Percentiles rank a stretch among this genome's conserved stretches.
Conservation (phyloP, 176 grass and related monocot genomes). For the Zoysia pacifica region DNA sequence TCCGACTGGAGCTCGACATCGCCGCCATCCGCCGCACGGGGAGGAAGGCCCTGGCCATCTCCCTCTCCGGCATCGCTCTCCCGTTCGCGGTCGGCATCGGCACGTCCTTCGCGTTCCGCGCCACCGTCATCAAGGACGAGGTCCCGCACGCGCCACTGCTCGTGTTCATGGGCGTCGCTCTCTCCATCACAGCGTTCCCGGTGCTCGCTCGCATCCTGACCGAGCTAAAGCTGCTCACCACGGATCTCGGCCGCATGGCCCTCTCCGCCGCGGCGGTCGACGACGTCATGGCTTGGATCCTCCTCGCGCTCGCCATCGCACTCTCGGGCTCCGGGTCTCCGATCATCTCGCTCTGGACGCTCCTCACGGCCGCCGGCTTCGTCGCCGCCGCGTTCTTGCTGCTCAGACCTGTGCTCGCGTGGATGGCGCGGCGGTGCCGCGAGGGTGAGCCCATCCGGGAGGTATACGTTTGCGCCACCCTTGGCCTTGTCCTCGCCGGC, state of each 20-base stretch:
- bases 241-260: conserved; percentile 65
- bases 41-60: conserved; percentile 50
- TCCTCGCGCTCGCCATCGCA: conserved; percentile 65
- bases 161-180: conserved; percentile 82
- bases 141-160: conserved; percentile 39
- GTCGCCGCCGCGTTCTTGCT: conserved; percentile 28
- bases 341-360: conserved; percentile 61
- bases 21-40: conserved; percentile 63
- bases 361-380: conserved; percentile 54
- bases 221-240: conserved; percentile 76
- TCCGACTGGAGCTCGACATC: conserved; percentile 76
- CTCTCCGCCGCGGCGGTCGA: conserved; percentile 67
- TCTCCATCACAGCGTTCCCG: conserved; percentile 82
- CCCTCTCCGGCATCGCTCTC: conserved; percentile 50
- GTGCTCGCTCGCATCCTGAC: conserved; percentile 73
- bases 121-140: conserved; percentile 37
- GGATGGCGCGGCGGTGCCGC: conserved; percentile 50
- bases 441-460: conserved; percentile 63
- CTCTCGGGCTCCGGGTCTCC: conserved; percentile 58
- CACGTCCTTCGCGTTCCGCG: conserved; percentile 54
- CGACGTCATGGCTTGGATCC: conserved; percentile 69
- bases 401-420: conserved; percentile 40
- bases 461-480: conserved; percentile 61
- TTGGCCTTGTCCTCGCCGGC: conserved; percentile 56
- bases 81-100: conserved; percentile 65